Evolutionary conservation across 176 grass and related monocot species (phyloP).

Genomic region (Musa acuminata): DNA sequence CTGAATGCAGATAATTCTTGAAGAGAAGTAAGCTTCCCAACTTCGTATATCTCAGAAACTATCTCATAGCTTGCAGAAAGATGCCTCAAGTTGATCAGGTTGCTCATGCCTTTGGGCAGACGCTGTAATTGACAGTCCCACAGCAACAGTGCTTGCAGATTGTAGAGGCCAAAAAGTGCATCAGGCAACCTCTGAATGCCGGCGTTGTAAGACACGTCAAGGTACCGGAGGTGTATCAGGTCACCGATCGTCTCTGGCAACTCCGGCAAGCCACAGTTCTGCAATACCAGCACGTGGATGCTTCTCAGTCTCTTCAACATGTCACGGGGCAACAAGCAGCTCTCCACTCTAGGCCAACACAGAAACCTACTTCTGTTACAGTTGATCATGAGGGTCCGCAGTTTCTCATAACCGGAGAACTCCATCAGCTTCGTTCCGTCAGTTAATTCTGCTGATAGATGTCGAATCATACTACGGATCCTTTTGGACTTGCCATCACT

Average conservation of each 20-base stretch:
- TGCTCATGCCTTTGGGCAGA: conserved; percentile 2
- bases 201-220: conserved; percentile 8
- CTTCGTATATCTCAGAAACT: too few species aligned
- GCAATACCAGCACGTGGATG: conserved; percentile 12
- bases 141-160: conserved; percentile 17
- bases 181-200: conserved; percentile 8
- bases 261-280: neutral
- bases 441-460: neutral
- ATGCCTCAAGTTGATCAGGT: neutral
- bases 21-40: too few species aligned
- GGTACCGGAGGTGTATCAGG: conserved; percentile 24
- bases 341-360: too few species aligned
- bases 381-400: neutral
- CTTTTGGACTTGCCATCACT: neutral
- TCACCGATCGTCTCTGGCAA: conserved; percentile 18
- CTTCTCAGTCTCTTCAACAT: conserved; percentile 10
- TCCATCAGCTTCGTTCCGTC: neutral
- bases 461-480: neutral
- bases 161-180: conserved; percentile 21
- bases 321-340: neutral
- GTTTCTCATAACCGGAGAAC: neutral
- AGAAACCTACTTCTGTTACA: too few species aligned
- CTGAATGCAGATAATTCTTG: too few species aligned
- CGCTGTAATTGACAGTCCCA: conserved; percentile 3
- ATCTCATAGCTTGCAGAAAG: neutral